Percentiles rank a stretch among this genome's conserved stretches.
These are phyloP conservation scores for Cylindrodendrum hubeiense DNA, from an alignment of 2,329 filamentous ascomycete genomes.

Conservation along the genomic window DNA sequence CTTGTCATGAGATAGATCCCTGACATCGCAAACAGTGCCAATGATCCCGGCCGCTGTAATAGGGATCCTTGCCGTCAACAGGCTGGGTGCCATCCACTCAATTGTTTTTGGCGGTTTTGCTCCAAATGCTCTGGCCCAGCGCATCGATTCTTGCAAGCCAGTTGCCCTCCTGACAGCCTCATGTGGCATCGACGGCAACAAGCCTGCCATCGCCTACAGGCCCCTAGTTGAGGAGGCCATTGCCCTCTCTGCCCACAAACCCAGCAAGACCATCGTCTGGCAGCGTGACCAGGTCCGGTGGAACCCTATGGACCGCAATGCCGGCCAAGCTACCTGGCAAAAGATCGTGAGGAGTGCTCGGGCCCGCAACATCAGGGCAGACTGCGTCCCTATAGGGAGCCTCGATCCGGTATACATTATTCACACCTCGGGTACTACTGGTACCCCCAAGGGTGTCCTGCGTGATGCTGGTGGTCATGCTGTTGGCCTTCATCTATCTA, in stretches of 20 bases:
- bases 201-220: slow-evolving; percentile 83
- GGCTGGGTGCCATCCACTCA: slow-evolving; percentile 88
- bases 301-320: slow-evolving; percentile 74
- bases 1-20: not conserved
- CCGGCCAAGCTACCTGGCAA: slow-evolving; percentile 85
- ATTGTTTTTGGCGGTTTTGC: slow-evolving; percentile 97
- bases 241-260: slow-evolving; percentile 76
- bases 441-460: slow-evolving; percentile 84
- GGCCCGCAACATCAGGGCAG: slow-evolving; percentile 75
- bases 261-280: slow-evolving; percentile 82
- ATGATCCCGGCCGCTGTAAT: slow-evolving; percentile 94
- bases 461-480: slow-evolving; percentile 88
- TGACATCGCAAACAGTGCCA: slow-evolving; percentile 72
- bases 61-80: slow-evolving; percentile 83
- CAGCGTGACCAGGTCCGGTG: slow-evolving; percentile 83
- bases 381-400: slow-evolving; percentile 82
- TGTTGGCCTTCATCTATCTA: slow-evolving; percentile 84
- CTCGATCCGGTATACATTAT: slow-evolving; percentile 90
- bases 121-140: slow-evolving; percentile 82
- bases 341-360: slow-evolving; percentile 78
- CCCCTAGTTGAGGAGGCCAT: slow-evolving; percentile 82
- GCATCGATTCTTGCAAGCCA: slow-evolving; percentile 86
- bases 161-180: slow-evolving; percentile 86
- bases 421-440: slow-evolving; percentile 88
- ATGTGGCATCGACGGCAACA: slow-evolving; percentile 89